Conservation (phyloP, 805 yeast genomes). For the Barnettozyma californica region DNA sequence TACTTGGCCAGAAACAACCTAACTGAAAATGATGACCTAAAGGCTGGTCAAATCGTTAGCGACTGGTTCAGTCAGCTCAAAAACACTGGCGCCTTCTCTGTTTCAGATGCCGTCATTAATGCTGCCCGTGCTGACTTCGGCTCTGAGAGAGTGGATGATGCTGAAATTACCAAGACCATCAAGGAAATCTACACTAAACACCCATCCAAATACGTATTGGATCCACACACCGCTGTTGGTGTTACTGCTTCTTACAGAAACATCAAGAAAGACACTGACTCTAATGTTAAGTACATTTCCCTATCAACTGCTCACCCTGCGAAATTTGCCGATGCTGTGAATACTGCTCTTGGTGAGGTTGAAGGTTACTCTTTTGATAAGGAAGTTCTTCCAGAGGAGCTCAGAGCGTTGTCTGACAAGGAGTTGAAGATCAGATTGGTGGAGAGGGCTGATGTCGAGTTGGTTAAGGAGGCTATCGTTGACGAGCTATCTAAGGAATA, state of each 20-base stretch:
- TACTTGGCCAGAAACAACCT: constrained; percentile 74
- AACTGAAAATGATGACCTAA: constrained; percentile 42
- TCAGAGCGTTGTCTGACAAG: constrained; percentile 62
- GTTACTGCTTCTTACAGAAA: constrained; percentile 68
- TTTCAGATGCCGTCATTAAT: constrained; percentile 55
- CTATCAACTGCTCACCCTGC: constrained; percentile 99
- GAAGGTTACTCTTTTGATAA: constrained; percentile 79
- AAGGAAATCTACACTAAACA: constrained; percentile 57
- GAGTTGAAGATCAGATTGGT: constrained; percentile 71
- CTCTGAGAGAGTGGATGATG: constrained; percentile 75
- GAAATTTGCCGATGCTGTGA: constrained; percentile 94
- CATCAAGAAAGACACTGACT: constrained; percentile 36
- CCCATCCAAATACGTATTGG: constrained; percentile 69
- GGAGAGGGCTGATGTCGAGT: constrained; percentile 66
- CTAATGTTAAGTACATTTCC: constrained; percentile 52
- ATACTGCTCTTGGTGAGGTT: constrained; percentile 60
- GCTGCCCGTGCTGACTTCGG: constrained; percentile 67
- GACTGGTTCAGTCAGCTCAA: constrained; percentile 79
- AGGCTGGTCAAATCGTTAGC: constrained; percentile 70
- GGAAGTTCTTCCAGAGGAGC: constrained; percentile 85
- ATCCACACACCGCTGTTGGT: constrained; percentile 97
- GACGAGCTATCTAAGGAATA: constrained; percentile 57
- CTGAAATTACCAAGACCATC: constrained; percentile 76
- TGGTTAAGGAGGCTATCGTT: constrained; percentile 69
- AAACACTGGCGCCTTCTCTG: constrained; percentile 68